Evolutionary conservation across 2,329 filamentous ascomycete genomes (phyloP), one percentile per base, ranked within the genome.

Genomic region (Chlorencoelia australis): DNA sequence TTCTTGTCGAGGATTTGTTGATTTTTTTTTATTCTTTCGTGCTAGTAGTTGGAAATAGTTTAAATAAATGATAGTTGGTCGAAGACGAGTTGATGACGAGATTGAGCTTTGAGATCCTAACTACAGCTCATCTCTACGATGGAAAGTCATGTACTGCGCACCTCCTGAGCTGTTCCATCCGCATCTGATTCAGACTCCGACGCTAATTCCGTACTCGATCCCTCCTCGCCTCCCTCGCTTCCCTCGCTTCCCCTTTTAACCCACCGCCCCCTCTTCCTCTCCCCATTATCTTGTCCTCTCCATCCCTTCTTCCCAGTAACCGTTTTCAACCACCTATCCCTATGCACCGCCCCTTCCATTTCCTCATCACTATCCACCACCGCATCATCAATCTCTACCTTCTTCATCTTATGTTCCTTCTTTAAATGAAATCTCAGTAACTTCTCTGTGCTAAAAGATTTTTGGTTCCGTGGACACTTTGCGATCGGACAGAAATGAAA

Each of bases 251-350:
- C 18, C 10, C 8, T 28, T 22, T n/a, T 16, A 22, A 9, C 26
- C 24, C 63, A n/a, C 66, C 65, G 2, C 29, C 42, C 15, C 58
- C 30, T 33, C 37, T 41, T 45, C 56, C 37, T 28, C 11, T 34
- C 20, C 14, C 24, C 15, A 17, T 38, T 44, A 16, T 42, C 40
- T 15, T n/a, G 8, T 11, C 45, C 47, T 11, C 45, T 37, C 28
- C 30, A 33, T 7, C 30, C 33, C 10, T 34, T 27, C 30, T 28
- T 28, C 9, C 50, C 49, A 7, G 3, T 30, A 8, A 83, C 66
- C 4, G 70, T 68, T 50, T 65, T 63, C 48, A 85, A 46, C 49
- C 81, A 85, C 0, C 79, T 75, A 54, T 85, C 79, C 1, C 75
- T 68, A 48, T 83, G 79, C 14, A 83, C 73, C 0, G 66, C 78